Base-by-base conservation (phyloP, 805 yeast genomes). In the Kuraishia piskuri region DNA sequence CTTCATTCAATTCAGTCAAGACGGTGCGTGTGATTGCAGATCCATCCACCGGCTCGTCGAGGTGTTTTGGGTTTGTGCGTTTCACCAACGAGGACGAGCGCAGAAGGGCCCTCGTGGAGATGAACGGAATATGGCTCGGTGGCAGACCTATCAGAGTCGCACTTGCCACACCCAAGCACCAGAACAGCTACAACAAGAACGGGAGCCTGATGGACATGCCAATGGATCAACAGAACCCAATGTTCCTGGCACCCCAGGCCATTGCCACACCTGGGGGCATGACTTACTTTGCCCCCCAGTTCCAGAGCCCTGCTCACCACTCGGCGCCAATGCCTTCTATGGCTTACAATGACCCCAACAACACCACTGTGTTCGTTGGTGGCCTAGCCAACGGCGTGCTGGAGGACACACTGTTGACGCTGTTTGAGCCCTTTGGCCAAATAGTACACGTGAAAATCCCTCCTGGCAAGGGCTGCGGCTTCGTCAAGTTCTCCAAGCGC, bases 1-100 rank as follows among this genome's bases (percentile, higher is more conserved):
- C 80, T 47, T 76, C 76, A 54, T 87, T 79, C 68, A 71, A 72
- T 51, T 79, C 88, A 8, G 85, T 87, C 45, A 86, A 85, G 60
- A 86, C 94, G 1, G 94, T 87, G 6, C 72, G 94, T 55, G 92
- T 87, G 10, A 87, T 87, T 92, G 86, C 94, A 0, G 92, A 87
- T 63, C 94, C 94, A 2, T 78, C 87, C 5, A 78, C 86, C 14
- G 91, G 91, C 0, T 78, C 84, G 25, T 83, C 90, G 2, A 73
- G 92, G 58, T 85, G 94, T 61, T 86, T 86, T 68, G 94, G 94
- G 0, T 87, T 87, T 68, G 90, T 87, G 24, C 71, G 95, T 56
- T 87, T 87, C 63, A 78, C 86, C 22, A 81, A 80, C 58, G 90
- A 85, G 57, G 76, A 71, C 46, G 92, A 86, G 60, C 75, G 92